Evolutionary conservation across 169 alveolate genomes (phyloP).

Genomic region (Plasmodium billcollinsi): DNA sequence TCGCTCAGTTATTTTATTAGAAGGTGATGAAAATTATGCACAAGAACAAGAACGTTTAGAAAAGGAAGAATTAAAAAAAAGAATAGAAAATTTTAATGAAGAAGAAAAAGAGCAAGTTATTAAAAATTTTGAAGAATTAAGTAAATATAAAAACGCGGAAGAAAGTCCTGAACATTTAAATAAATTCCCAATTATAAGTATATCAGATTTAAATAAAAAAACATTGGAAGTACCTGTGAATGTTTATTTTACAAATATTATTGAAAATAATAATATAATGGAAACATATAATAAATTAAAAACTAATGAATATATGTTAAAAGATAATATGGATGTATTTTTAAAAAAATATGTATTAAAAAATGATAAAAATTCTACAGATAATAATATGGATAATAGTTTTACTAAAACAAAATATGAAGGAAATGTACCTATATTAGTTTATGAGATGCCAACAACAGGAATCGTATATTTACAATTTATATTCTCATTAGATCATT

Average conservation of each 20-base stretch:
- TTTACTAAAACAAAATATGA: background rate
- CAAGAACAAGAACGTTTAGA: constrained; percentile 68
- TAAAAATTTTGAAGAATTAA: constrained; percentile 74
- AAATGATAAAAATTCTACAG: background rate
- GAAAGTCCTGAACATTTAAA: constrained; percentile 80
- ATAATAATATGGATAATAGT: background rate
- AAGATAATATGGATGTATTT: constrained; percentile 24
- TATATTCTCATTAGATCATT: constrained; percentile 79
- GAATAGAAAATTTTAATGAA: constrained; percentile 77
- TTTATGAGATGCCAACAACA: constrained; percentile 83
- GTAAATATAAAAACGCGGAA: constrained; percentile 70
- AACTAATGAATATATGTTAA: constrained; percentile 14
- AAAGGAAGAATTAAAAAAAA: constrained; percentile 48
- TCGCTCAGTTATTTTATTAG: constrained; percentile 81
- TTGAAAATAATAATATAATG: constrained; percentile 28
- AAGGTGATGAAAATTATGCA: constrained; percentile 80
- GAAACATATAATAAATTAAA: constrained; percentile 16
- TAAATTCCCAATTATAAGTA: constrained; percentile 78
- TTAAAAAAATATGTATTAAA: constrained; percentile 27
- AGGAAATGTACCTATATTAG: constrained; percentile 59
- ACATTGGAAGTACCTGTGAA: constrained; percentile 82
- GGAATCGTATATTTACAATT: constrained; percentile 85
- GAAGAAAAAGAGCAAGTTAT: constrained; percentile 81
- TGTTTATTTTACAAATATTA: constrained; percentile 45
- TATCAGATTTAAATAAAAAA: constrained; percentile 80